Evolutionary conservation across 306 rosid genomes (phyloP).

Genomic region (Vachellia pachyceras): DNA sequence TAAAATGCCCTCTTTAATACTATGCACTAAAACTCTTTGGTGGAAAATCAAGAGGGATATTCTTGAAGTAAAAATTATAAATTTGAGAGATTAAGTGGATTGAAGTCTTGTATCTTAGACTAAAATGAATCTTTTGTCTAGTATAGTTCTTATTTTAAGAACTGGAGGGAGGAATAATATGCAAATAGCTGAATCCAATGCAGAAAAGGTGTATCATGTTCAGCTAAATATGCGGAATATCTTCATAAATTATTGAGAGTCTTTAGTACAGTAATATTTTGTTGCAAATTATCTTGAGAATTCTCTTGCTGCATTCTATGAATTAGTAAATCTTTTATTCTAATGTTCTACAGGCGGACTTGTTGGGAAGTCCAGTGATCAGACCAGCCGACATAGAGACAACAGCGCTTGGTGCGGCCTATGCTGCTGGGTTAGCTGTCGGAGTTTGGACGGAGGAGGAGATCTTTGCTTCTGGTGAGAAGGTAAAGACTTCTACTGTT

Average conservation of each 20-base stretch:
- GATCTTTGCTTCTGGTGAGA: slow-evolving; percentile 57
- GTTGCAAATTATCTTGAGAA: too few relatives aligned
- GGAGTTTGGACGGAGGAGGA: slow-evolving; percentile 82
- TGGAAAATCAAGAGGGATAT: too few relatives aligned
- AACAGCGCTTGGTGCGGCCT: slow-evolving; percentile 97
- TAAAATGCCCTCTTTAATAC: too few relatives aligned
- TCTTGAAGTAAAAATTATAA: too few relatives aligned
- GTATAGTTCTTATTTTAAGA: too few relatives aligned
- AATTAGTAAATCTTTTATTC: background rate
- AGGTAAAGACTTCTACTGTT: slow-evolving; percentile 48
- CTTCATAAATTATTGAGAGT: background rate
- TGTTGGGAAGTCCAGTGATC: slow-evolving; percentile 72
- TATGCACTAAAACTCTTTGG: too few relatives aligned
- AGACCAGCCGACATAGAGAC: slow-evolving; percentile 94
- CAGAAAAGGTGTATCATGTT: too few relatives aligned
- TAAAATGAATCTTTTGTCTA: too few relatives aligned
- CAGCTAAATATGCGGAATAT: too few relatives aligned
- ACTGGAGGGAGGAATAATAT: background rate
- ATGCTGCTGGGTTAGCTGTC: slow-evolving; percentile 89
- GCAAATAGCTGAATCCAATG: background rate
- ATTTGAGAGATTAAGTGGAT: too few relatives aligned
- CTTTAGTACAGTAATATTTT: too few relatives aligned
- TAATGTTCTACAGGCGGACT: slow-evolving; percentile 67
- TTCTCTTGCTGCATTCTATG: background rate
- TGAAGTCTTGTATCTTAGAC: too few relatives aligned